A percentile compares a stretch with the other conserved stretches of the same genome.
phyloP scores from a whole-genome alignment of 495 filamentous ascomycete species.

The Sporormia fimetaria region DNA sequence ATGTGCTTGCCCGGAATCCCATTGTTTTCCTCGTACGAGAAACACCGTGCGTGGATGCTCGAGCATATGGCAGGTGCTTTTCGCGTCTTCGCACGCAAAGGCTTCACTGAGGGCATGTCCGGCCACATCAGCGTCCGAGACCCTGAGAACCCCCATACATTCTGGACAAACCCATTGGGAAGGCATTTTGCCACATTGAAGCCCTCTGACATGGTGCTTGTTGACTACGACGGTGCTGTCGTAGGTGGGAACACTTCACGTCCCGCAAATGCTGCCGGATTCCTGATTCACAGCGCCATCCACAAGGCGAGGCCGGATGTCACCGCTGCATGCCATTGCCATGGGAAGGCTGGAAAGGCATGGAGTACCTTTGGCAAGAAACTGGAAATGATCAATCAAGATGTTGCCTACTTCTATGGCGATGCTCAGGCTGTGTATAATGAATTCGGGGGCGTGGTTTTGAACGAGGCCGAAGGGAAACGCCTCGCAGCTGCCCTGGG shows the following conservation, averaged over 20 bases:
- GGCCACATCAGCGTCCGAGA: constrained; percentile 57
- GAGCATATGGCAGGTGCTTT: constrained; percentile 51
- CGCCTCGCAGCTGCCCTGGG: constrained; percentile 33
- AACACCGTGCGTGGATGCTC: constrained; percentile 39
- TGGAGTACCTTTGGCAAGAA: constrained; percentile 31
- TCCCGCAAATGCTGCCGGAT: constrained; percentile 35
- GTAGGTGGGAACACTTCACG: constrained; percentile 31
- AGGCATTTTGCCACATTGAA: constrained; percentile 32
- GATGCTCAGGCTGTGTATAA: constrained; percentile 33
- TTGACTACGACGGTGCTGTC: constrained; percentile 32
- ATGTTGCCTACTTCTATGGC: constrained; percentile 34
- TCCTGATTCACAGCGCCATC: constrained; percentile 33
- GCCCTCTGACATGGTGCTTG: constrained; percentile 33
- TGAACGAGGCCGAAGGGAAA: constrained; percentile 32
- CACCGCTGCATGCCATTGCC: constrained; percentile 32
- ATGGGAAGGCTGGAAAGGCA: constrained; percentile 31
- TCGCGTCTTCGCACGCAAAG: constrained; percentile 44
- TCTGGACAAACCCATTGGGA: constrained; percentile 51
- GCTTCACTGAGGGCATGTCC: constrained; percentile 53
- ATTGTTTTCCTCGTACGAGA: constrained; percentile 28
- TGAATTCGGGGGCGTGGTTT: constrained; percentile 33
- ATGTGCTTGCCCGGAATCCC: constrained; percentile 28
- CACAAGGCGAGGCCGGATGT: constrained; percentile 35
- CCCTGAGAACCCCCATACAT: constrained; percentile 46
- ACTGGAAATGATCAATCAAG: constrained; percentile 38